These are phyloP conservation scores for Corylus avellana DNA, from an alignment of 306 rosid species.

Conservation along the genomic window DNA sequence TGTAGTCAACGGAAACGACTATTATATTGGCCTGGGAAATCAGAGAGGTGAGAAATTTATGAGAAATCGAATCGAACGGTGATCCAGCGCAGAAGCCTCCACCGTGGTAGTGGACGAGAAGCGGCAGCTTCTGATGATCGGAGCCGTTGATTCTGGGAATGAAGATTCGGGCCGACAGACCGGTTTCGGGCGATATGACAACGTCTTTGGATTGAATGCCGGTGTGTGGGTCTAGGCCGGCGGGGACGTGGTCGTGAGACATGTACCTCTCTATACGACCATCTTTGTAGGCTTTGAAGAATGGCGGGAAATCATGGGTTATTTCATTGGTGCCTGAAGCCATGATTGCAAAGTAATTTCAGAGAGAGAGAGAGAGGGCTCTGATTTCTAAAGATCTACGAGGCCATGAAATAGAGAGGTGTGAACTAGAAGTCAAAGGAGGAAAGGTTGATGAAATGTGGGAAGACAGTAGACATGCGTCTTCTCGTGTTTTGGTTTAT, in stretches of 20 bases:
- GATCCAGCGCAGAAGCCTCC: constrained; percentile 38
- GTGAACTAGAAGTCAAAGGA: not conserved
- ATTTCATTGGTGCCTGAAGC: constrained; percentile 6
- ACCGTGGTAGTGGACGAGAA: constrained; percentile 35
- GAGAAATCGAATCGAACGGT: constrained; percentile 11
- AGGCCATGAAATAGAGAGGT: not conserved
- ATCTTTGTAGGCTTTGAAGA: constrained; percentile 29
- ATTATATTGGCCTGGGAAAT: constrained; percentile 16
- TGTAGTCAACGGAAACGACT: constrained; percentile 28
- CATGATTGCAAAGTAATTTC: not conserved
- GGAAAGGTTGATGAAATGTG: not conserved
- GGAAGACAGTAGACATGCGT: not conserved
- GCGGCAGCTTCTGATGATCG: constrained; percentile 22
- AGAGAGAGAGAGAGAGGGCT: not conserved
- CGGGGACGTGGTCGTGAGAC: not conserved
- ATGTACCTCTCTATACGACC: constrained; percentile 21
- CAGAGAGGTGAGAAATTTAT: constrained; percentile 5
- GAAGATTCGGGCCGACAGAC: constrained; percentile 22
- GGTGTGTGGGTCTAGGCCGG: constrained; percentile 16
- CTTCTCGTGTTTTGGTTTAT: too few relatives aligned
- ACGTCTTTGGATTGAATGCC: constrained; percentile 30
- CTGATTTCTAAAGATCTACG: not conserved
- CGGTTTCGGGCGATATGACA: constrained; percentile 4
- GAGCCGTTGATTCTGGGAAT: constrained; percentile 13
- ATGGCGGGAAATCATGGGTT: constrained; percentile 20